These are phyloP conservation scores for Steccherinum ochraceum DNA, from an alignment of 768 basidiomycete genomes.

Conservation along the genomic window DNA sequence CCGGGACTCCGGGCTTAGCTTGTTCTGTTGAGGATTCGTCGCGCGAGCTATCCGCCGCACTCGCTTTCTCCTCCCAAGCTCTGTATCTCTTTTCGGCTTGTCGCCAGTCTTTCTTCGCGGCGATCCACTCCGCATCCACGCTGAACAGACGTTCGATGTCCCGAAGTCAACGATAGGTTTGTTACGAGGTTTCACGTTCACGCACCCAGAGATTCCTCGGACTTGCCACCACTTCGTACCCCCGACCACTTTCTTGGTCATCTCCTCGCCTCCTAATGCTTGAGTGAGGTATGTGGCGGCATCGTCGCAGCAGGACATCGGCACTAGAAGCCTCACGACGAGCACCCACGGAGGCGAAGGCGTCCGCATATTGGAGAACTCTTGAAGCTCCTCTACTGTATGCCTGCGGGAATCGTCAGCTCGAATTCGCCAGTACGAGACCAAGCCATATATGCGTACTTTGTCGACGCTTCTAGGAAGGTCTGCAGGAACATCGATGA, in stretches of 20 bases:
- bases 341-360: conserved; percentile 83
- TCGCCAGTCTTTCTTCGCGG: conserved; percentile 76
- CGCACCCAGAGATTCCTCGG: conserved; percentile 72
- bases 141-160: conserved; percentile 30
- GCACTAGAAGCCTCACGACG: conserved; percentile 64
- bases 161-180: neutral
- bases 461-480: conserved; percentile 69
- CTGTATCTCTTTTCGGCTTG: conserved; percentile 57
- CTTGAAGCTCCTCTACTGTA: conserved; percentile 79
- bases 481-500: conserved; percentile 31
- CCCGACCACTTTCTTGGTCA: conserved; percentile 65
- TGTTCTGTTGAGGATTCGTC: neutral
- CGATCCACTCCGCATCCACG: conserved; percentile 84
- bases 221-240: conserved; percentile 99
- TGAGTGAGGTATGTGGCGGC: conserved; percentile 69
- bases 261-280: conserved; percentile 80
- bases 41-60: neutral
- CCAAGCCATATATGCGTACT: conserved; percentile 41
- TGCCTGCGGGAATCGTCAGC: too few relatives aligned
- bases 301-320: conserved; percentile 67
- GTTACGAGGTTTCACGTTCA: too few relatives aligned
- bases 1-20: conserved; percentile 8
- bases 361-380: conserved; percentile 74
- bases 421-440: too few relatives aligned
- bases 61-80: conserved; percentile 30